Evolutionary conservation across 345 rosid species (phyloP).

Genomic region (Tarenaya hassleriana): DNA sequence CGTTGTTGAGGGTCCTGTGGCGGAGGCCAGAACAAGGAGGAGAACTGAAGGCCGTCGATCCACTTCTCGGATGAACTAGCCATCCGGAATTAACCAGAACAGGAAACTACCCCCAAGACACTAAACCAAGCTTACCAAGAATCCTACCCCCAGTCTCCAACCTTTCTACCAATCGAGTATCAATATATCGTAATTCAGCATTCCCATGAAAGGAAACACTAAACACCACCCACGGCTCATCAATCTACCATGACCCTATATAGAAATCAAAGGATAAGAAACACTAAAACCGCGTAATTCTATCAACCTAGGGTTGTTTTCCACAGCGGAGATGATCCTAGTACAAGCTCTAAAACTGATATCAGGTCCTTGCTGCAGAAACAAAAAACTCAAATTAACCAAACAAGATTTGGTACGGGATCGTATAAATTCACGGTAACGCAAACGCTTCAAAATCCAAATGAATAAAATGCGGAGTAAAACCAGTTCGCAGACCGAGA

Average conservation of each 20-base stretch:
- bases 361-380: conserved; percentile 18
- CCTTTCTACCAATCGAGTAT: conserved; percentile 21
- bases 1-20: conserved; percentile 73
- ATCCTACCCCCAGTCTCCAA: conserved; percentile 7
- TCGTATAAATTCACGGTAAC: not conserved
- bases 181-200: conserved; percentile 20
- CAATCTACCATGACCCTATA: conserved; percentile 19
- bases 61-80: conserved; percentile 77
- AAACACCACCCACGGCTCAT: not conserved
- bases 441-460: conserved; percentile 7
- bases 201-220: conserved; percentile 6
- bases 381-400: not conserved
- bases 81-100: conserved; percentile 29
- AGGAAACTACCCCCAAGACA: conserved; percentile 1
- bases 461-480: conserved; percentile 12
- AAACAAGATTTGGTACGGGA: conserved; percentile 4
- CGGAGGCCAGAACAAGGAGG: conserved; percentile 81
- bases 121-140: not conserved
- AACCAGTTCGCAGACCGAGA: not conserved
- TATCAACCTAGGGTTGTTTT: not conserved
- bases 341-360: not conserved
- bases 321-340: not conserved
- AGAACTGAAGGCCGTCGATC: conserved; percentile 87
- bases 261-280: conserved; percentile 9
- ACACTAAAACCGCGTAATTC: not conserved